These are phyloP conservation scores for Rhodotorula sp. DNA, from an alignment of 1,284 basidiomycete genomes.

Conservation along the genomic window DNA sequence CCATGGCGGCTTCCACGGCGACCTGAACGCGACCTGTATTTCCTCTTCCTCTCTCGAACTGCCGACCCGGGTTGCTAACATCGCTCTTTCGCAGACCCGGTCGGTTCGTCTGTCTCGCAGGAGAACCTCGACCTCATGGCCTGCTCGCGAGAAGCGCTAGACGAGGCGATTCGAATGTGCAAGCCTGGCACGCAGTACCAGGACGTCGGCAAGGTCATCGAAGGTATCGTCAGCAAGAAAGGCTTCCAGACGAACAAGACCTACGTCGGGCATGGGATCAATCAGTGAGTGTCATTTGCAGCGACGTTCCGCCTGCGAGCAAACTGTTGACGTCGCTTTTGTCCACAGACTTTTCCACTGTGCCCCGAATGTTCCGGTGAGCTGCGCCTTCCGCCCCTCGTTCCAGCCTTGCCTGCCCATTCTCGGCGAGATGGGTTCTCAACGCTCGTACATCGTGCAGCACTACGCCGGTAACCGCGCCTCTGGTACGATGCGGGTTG, in stretches of 20 bases:
- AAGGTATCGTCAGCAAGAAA: constrained; percentile 73
- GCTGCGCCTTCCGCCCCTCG: neutral
- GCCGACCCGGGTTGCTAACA: neutral
- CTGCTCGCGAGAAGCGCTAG: constrained; percentile 73
- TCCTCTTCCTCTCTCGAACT: neutral
- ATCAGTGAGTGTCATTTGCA: constrained; percentile 53
- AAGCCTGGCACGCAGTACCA: constrained; percentile 43
- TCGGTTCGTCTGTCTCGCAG: constrained; percentile 50
- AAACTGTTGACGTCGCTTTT: neutral
- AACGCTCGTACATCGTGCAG: too few relatives aligned
- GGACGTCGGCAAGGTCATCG: constrained; percentile 61
- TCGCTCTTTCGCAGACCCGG: constrained; percentile 11
- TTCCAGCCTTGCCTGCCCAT: too few relatives aligned
- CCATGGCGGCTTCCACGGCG: constrained; percentile 75
- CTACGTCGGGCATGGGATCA: constrained; percentile 89
- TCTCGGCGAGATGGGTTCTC: too few relatives aligned
- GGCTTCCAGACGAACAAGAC: constrained; percentile 71
- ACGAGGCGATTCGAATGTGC: constrained; percentile 63
- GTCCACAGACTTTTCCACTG: constrained; percentile 60
- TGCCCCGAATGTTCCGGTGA: constrained; percentile 33
- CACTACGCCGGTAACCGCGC: constrained; percentile 79
- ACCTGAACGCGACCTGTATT: constrained; percentile 68
- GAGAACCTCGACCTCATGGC: constrained; percentile 71
- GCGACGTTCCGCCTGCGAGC: neutral
- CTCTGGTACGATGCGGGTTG: constrained; percentile 74